Percentiles rank a stretch among this genome's conserved stretches.
Evolutionary conservation across 768 basidiomycete species (phyloP).

Genomic region (Trametes cubensis): DNA sequence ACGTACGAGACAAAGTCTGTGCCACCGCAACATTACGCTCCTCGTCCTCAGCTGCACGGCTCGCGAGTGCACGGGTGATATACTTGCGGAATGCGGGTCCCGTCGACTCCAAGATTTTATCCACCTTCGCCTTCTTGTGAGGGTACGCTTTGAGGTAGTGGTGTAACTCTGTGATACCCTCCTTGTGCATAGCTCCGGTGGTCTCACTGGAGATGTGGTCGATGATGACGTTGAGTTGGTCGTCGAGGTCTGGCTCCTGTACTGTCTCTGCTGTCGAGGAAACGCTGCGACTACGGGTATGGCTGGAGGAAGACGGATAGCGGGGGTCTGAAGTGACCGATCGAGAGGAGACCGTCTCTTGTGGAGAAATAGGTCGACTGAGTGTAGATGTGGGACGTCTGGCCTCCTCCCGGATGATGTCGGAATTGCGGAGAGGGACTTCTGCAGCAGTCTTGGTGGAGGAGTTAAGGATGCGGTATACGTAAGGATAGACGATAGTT

Average conservation of each 20-base stretch:
- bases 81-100: conserved; percentile 91
- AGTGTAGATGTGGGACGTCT: conserved; percentile 59
- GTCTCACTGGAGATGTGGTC: conserved; percentile 88
- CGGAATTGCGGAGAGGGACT: conserved; percentile 32
- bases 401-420: conserved; percentile 38
- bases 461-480: conserved; percentile 87
- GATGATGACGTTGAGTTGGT: conserved; percentile 78
- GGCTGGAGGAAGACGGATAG: conserved; percentile 61
- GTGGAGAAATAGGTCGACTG: conserved; percentile 74
- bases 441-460: conserved; percentile 49
- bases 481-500: conserved; percentile 96
- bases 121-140: conserved; percentile 77
- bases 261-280: conserved; percentile 61
- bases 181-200: conserved; percentile 86
- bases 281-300: conserved; percentile 66
- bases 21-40: conserved; percentile 80
- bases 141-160: conserved; percentile 92
- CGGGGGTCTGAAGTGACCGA: conserved; percentile 49
- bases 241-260: conserved; percentile 87
- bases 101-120: conserved; percentile 86
- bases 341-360: conserved; percentile 49
- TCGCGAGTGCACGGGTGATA: conserved; percentile 84
- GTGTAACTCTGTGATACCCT: conserved; percentile 93
- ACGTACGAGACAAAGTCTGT: conserved; percentile 80
- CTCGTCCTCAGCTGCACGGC: conserved; percentile 83